Base-by-base conservation (phyloP, 805 yeast genomes). In the Saturnispora galanensis region DNA sequence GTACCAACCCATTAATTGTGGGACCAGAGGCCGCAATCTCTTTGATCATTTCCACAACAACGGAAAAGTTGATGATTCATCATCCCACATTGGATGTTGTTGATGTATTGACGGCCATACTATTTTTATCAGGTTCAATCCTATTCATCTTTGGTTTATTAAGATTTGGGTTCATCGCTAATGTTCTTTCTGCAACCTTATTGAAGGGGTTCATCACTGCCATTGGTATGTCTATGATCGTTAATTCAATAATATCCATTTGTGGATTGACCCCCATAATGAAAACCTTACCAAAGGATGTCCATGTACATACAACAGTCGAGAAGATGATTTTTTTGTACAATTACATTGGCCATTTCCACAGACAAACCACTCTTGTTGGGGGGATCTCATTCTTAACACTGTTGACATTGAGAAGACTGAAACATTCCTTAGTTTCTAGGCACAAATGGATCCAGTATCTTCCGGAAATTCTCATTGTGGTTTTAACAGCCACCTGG, bases 1-100 rank as follows among this genome's bases (percentile, higher is more conserved):
- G 96, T 0, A 76, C 93, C 0, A 94, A 87, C 1, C 96, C 96
- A 47, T 77, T 88, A 82, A 79, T 87, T 34, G 94, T 88, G 15
- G 96, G 96, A 0, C 96, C 96, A 1, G 94, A 88, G 60, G 89
- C 90, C 15, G 89, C 95, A 0, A 78, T 86, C 8, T 84, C 94
- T 0, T 67, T 89, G 53, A 78, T 88, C 11, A 79, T 84, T 21
- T 96, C 96, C 1, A 90, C 83, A 53, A 77, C 82, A 0, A 76
- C 85, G 9, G 83, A 81, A 47, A 75, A 71, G n/a, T 59, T 70
- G 38, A 53, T 70, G 18, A 69, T 65, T 17, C 77, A 66, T 52
- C 64, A 66, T 48, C 65, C 61, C 21, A 52, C 56, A 28, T 53
- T 75, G 10, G 66, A 66, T 38, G 67, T 77, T 0, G 69, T 77